phyloP scores from a whole-genome alignment of 176 grass and related monocot species.

The Bothriochloa decipiens region DNA sequence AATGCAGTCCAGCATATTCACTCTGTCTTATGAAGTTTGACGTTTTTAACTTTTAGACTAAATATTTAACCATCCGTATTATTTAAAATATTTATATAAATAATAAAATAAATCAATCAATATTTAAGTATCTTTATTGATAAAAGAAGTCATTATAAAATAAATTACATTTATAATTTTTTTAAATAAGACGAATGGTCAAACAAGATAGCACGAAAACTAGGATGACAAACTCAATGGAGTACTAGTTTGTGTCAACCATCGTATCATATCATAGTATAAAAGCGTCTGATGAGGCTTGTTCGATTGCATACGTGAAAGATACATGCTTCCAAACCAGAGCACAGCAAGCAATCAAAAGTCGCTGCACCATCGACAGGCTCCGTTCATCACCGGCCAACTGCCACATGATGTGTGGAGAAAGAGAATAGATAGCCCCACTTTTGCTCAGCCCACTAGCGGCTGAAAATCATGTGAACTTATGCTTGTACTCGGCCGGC shows the following conservation, averaged over 20 bases:
- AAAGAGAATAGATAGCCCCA: slow-evolving; percentile 4
- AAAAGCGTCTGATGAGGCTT: background rate
- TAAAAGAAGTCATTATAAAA: too few species aligned
- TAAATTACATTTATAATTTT: too few species aligned
- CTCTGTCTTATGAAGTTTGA: too few species aligned
- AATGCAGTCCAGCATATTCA: too few species aligned
- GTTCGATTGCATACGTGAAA: slow-evolving; percentile 14
- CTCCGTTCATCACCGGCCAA: slow-evolving; percentile 29
- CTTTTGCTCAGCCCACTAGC: slow-evolving; percentile 23
- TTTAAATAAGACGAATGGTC: too few species aligned
- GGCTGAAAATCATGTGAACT: slow-evolving; percentile 43
- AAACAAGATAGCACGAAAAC: too few species aligned
- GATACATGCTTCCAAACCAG: slow-evolving; percentile 18
- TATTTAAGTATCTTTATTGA: too few species aligned
- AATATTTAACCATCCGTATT: too few species aligned
- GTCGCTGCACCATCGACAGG: slow-evolving; percentile 1
- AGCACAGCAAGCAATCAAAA: slow-evolving; percentile 10
- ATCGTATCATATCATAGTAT: background rate
- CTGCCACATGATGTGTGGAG: slow-evolving; percentile 18
- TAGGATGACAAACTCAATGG: too few species aligned
- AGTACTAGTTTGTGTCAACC: background rate
- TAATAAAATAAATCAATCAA: too few species aligned
- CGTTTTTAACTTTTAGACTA: too few species aligned
- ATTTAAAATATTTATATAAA: too few species aligned
- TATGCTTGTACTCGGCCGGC: background rate